These are phyloP conservation scores for Rehmannia glutinosa DNA, from an alignment of 257 asterid species.

Conservation along the genomic window DNA sequence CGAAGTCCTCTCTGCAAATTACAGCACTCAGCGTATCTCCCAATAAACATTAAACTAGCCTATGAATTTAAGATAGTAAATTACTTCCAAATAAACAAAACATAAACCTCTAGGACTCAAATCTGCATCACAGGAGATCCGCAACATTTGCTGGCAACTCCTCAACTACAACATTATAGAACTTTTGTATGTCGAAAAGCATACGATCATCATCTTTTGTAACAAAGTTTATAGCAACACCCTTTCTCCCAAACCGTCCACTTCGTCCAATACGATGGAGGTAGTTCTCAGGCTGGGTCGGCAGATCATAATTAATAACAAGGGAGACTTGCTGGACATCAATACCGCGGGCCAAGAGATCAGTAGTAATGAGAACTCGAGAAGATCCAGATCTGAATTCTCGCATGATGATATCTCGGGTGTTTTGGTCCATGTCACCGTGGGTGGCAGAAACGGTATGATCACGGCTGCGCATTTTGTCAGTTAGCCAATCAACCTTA, in stretches of 20 bases:
- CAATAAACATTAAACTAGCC: not conserved
- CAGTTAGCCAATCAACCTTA: constrained; percentile 45
- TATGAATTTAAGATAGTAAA: no score
- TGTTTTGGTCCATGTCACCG: constrained; percentile 45
- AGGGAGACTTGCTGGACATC: constrained; percentile 47
- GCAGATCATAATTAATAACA: constrained; percentile 37
- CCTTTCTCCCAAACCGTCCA: constrained; percentile 47
- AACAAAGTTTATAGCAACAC: constrained; percentile 43
- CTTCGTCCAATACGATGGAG: constrained; percentile 44
- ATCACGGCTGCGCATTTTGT: constrained; percentile 36
- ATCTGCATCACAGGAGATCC: not conserved
- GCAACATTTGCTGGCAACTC: not conserved
- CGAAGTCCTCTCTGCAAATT: not conserved
- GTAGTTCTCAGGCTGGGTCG: constrained; percentile 44
- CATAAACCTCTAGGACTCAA: no score
- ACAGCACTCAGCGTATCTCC: no score
- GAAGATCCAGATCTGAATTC: constrained; percentile 47
- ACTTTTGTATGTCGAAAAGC: not conserved
- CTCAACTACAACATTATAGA: not conserved
- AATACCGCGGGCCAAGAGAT: constrained; percentile 43
- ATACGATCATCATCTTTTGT: not conserved
- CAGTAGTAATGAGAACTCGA: constrained; percentile 41
- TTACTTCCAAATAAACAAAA: no score
- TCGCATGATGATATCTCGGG: constrained; percentile 40
- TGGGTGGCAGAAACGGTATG: constrained; percentile 40